phyloP scores from a whole-genome alignment of 2,329 filamentous ascomycete species.

The Neocatenulostroma microsporum region DNA sequence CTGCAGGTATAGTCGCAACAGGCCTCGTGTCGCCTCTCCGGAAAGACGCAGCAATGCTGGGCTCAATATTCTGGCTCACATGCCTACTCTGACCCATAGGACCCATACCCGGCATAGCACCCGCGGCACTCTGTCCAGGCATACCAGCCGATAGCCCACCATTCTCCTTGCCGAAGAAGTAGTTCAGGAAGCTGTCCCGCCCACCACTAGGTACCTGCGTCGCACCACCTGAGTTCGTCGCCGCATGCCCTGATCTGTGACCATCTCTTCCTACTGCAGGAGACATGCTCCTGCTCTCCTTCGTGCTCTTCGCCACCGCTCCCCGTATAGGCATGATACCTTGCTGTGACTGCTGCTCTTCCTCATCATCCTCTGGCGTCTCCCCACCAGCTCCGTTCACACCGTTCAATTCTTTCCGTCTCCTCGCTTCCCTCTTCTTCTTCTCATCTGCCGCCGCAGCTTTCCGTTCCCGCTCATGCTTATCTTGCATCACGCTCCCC shows the following conservation, averaged over 20 bases:
- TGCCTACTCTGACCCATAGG: slow-evolving; percentile 55
- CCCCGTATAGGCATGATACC: slow-evolving; percentile 49
- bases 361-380: slow-evolving; percentile 58
- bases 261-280: slow-evolving; percentile 58
- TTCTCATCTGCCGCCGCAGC: slow-evolving; percentile 71
- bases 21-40: slow-evolving; percentile 52
- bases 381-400: slow-evolving; percentile 59
- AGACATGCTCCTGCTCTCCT: slow-evolving; percentile 69
- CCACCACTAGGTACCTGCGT: slow-evolving; percentile 50
- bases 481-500: slow-evolving; percentile 90
- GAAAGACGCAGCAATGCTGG: slow-evolving; percentile 75
- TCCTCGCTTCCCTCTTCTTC: slow-evolving; percentile 72
- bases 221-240: slow-evolving; percentile 13
- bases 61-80: slow-evolving; percentile 69
- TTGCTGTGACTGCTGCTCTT: slow-evolving; percentile 43
- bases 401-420: slow-evolving; percentile 70
- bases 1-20: slow-evolving; percentile 17
- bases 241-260: slow-evolving; percentile 19
- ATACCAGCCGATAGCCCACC: slow-evolving; percentile 33
- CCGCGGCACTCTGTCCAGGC: slow-evolving; percentile 26
- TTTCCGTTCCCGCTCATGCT: slow-evolving; percentile 89
- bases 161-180: slow-evolving; percentile 97
- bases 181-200: slow-evolving; percentile 90
- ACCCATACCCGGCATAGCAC: slow-evolving; percentile 34
- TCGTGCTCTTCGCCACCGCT: slow-evolving; percentile 32